Base-by-base conservation (phyloP, 306 rosid genomes). In the Acacia crassicarpa region DNA sequence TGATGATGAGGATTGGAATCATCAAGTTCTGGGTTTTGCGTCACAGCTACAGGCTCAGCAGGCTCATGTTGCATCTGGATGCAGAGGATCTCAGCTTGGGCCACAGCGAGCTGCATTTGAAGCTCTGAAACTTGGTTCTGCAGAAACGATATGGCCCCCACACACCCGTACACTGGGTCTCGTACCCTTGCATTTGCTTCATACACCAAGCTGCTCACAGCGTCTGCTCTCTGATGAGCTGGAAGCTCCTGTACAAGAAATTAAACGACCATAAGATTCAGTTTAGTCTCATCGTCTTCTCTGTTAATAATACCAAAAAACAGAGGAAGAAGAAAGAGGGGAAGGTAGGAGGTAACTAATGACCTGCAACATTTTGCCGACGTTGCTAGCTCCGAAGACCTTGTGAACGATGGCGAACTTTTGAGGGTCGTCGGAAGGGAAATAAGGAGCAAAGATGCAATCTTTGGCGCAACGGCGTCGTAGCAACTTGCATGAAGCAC, bases 371-470 rank as follows among this genome's bases (percentile, higher is more conserved):
- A 95, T 95, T 86, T 95, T 95, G 91, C 97, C 89, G 46, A 95
- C 91, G 72, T 95, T 95, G 91, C 99, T 95, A 16, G 99, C 99
- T 22, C 99, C 99, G 44, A 93, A 95, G 84, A 95, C 93, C 86
- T 93, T 95, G 86, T 95, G 99, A 77, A 95, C 99, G 38, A 89
- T 91, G 78, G 94, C 93, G 67, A 95, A 95, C 85, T 91, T 95
- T 74, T 91, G 94, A 17, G 98, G 98, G 49, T 95, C 96, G 63
- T 95, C 91, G 27, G 98, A 82, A 45, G 98, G 94, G 20, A 95
- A 95, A 76, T 91, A 95, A 30, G 99, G 99, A 19, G 98, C 94
- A 25, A 95, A 95, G 61, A 85, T 83, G 91, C 99, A 95, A 80
- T 95, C 93, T 58, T 86, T 88, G 83, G 92, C 84, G 38, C 99